Evolutionary conservation across 345 rosid species (phyloP).

Genomic region (Eutrema yunnanense): DNA sequence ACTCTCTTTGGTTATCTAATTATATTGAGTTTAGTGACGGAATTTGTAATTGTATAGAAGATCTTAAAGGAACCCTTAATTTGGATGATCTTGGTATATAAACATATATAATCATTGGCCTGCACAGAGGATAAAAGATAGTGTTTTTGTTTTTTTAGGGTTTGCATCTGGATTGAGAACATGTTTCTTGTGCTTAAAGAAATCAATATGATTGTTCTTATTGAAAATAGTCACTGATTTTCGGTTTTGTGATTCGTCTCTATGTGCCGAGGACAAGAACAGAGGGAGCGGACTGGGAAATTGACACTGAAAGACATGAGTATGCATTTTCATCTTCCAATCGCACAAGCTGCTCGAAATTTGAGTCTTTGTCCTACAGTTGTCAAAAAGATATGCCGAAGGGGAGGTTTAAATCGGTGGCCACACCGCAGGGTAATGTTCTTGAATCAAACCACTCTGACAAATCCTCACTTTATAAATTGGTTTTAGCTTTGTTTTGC

Average conservation of each 20-base stretch:
- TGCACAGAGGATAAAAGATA: background rate
- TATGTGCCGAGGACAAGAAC: conserved; percentile 8
- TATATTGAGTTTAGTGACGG: background rate
- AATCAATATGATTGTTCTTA: background rate
- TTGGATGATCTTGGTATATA: background rate
- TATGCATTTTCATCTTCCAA: conserved; percentile 3
- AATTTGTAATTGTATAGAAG: background rate
- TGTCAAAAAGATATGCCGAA: background rate
- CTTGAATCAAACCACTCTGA: background rate
- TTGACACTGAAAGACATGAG: background rate
- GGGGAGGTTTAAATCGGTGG: conserved; percentile 1
- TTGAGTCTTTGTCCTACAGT: conserved; percentile 12
- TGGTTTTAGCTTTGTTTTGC: background rate
- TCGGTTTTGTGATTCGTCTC: background rate
- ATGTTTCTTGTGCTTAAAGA: background rate
- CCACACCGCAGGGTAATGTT: conserved; percentile 2
- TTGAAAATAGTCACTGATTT: background rate
- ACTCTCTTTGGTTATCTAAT: background rate
- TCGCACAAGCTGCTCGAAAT: background rate
- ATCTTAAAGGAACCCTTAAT: background rate
- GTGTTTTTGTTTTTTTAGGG: background rate
- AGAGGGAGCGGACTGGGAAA: conserved; percentile 8
- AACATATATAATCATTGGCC: background rate
- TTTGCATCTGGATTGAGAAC: background rate
- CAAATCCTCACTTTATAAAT: background rate